These are phyloP conservation scores for Guadua angustifolia DNA, from an alignment of 176 grass and related monocot species.

Conservation along the genomic window DNA sequence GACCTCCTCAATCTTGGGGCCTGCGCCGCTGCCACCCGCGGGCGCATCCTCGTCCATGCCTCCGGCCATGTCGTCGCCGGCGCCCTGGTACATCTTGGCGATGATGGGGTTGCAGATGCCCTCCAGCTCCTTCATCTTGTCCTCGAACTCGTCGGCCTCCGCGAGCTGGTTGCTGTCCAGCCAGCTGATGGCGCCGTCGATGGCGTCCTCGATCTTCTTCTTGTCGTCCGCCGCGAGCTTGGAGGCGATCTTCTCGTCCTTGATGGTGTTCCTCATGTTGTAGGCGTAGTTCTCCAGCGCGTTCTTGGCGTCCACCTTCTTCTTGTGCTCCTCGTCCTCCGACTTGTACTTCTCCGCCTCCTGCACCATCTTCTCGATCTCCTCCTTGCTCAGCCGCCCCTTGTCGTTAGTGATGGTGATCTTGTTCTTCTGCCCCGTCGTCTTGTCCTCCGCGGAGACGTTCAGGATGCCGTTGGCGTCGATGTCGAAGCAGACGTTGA, in stretches of 20 bases:
- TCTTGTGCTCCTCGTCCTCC: constrained; percentile 76
- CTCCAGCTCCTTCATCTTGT: constrained; percentile 71
- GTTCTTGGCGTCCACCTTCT: constrained; percentile 91
- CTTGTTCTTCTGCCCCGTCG: constrained; percentile 71
- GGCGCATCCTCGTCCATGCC: constrained; percentile 54
- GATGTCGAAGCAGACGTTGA: constrained; percentile 75
- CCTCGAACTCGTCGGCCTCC: constrained; percentile 58
- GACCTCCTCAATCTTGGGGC: constrained; percentile 68
- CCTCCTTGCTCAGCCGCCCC: constrained; percentile 68
- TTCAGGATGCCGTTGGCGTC: constrained; percentile 71
- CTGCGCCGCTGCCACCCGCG: constrained; percentile 24
- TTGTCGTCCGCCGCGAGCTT: constrained; percentile 54
- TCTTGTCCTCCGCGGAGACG: constrained; percentile 75
- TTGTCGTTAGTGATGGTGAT: constrained; percentile 75
- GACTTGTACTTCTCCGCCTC: constrained; percentile 72
- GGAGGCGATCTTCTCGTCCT: constrained; percentile 68
- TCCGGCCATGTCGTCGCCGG: constrained; percentile 36
- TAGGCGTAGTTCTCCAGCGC: constrained; percentile 86
- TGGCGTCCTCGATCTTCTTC: constrained; percentile 57
- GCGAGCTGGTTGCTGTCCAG: constrained; percentile 56
- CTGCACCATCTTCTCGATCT: constrained; percentile 78
- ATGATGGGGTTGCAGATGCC: constrained; percentile 66
- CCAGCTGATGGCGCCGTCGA: constrained; percentile 58
- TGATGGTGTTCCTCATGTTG: constrained; percentile 84
- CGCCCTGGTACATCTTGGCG: constrained; percentile 69